Base-by-base conservation (phyloP, 2,329 filamentous ascomycete species). In the Septoria petroselini region DNA sequence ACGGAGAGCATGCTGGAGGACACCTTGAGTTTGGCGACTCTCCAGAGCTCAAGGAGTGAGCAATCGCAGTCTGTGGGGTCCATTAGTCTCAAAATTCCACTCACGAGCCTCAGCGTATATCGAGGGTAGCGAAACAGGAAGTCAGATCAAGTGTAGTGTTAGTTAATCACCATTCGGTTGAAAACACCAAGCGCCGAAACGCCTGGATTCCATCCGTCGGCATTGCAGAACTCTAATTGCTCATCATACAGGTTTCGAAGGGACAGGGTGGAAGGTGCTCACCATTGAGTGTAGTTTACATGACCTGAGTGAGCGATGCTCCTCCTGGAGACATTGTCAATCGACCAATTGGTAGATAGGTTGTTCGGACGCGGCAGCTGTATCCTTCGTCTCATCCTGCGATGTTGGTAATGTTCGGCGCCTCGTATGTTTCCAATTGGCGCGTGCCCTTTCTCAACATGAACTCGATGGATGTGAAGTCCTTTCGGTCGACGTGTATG, bases 391-490 rank as follows among this genome's bases (percentile, higher is more conserved):
- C 18, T 58, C 52, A 65, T 7, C 58, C 60, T 41, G 57, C 61
- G 30, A 94, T 84, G 67, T 93, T 88, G 63, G 83, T 88, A 62
- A 95, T 90, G 2, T 85, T 85, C 19, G 86, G 83, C 4, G 84
- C 81, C n/a, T 85, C 81, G 70, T 93, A 93, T 38, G 83, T 79
- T 56, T 95, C 88, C 14, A 96, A 74, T 66, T 95, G 89, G 37
- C 88, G 80, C 33, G 81, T 78, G 17, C 91, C 91, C 67, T 88
- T 91, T 53, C 91, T 80, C 43, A 96, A 67, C 27, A 95, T 73
- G 67, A 88, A 93, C 69, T 96, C 91, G 50, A 96, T 85, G 4
- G 89, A 84, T 12, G 78, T 76, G 69, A 95, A 95, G 65, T 95
- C 89, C 60, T 88, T 89, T 71, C 88, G 93, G 68, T 86, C 84